phyloP scores from a whole-genome alignment of 163 green algal species.

The Scenedesmus sp. region DNA sequence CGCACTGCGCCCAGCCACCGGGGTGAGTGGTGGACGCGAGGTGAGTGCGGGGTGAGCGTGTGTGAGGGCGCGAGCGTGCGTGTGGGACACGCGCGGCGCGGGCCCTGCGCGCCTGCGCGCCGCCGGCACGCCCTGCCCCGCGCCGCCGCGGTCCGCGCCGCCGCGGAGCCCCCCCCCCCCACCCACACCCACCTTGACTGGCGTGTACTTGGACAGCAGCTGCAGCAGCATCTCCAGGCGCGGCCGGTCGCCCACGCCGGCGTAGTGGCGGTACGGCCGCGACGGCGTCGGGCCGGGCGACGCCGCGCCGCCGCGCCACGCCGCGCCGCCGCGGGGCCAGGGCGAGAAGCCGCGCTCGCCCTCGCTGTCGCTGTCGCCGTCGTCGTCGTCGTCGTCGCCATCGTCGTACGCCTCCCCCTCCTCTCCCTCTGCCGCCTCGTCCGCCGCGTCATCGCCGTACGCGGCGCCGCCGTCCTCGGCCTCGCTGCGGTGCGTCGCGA shows the following conservation, averaged over 20 bases:
- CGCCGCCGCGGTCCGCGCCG: neutral
- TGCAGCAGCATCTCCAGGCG: slow-evolving; percentile 64
- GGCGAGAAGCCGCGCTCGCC: neutral
- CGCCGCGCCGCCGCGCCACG: neutral
- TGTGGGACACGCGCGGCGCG: neutral
- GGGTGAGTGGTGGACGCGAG: no score
- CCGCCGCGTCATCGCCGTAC: neutral
- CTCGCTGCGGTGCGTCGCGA: neutral
- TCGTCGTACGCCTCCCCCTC: neutral
- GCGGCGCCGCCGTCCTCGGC: neutral
- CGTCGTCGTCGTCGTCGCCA: neutral
- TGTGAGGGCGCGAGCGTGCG: no score
- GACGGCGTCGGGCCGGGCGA: neutral
- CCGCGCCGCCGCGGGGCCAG: no score
- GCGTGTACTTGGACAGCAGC: slow-evolving; percentile 60
- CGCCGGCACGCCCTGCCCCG: neutral
- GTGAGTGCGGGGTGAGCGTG: neutral
- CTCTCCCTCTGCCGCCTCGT: neutral
- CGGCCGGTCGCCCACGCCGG: slow-evolving; percentile 21
- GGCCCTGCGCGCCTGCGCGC: no score
- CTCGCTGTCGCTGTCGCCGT: neutral
- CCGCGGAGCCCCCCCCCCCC: neutral
- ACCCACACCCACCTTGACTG: slow-evolving; percentile 25
- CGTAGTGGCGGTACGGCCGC: slow-evolving; percentile 1
- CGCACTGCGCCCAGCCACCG: no score